phyloP scores from a whole-genome alignment of 2,329 filamentous ascomycete species.

The Waltergamsia citrina region DNA sequence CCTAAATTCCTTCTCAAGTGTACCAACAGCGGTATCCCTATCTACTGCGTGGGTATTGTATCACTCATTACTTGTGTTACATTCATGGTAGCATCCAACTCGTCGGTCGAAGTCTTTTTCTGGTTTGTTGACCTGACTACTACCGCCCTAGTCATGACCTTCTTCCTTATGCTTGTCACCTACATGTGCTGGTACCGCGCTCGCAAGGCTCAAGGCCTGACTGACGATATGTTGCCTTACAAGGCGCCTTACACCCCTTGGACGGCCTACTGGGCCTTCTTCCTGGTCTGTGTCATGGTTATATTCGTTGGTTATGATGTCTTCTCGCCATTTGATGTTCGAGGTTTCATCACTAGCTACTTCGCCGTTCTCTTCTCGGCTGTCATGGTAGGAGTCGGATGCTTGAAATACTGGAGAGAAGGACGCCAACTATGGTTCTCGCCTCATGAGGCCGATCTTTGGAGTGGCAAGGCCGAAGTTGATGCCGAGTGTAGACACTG shows the following conservation, averaged over 20 bases:
- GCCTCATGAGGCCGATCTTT: too few relatives aligned
- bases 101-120: constrained; percentile 36
- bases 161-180: constrained; percentile 29
- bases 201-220: constrained; percentile 34
- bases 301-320: constrained; percentile 48
- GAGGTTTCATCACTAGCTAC: constrained; percentile 44
- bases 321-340: constrained; percentile 38
- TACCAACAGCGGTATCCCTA: constrained; percentile 48
- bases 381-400: too few relatives aligned
- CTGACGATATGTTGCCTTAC: constrained; percentile 36
- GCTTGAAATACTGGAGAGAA: too few relatives aligned
- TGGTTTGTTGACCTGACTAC: constrained; percentile 47
- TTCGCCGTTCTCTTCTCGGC: too few relatives aligned
- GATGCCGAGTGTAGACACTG: too few relatives aligned
- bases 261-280: constrained; percentile 36
- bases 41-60: constrained; percentile 40
- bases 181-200: constrained; percentile 38
- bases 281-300: constrained; percentile 36
- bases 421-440: too few relatives aligned
- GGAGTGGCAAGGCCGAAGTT: too few relatives aligned
- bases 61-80: constrained; percentile 37
- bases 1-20: constrained; percentile 43
- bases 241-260: constrained; percentile 40
- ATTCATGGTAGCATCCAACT: constrained; percentile 37
- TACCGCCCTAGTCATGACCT: constrained; percentile 47